Percentiles rank a stretch among this genome's conserved stretches.
phyloP scores from a whole-genome alignment of 257 asterid species.

The Ballota nigra region DNA sequence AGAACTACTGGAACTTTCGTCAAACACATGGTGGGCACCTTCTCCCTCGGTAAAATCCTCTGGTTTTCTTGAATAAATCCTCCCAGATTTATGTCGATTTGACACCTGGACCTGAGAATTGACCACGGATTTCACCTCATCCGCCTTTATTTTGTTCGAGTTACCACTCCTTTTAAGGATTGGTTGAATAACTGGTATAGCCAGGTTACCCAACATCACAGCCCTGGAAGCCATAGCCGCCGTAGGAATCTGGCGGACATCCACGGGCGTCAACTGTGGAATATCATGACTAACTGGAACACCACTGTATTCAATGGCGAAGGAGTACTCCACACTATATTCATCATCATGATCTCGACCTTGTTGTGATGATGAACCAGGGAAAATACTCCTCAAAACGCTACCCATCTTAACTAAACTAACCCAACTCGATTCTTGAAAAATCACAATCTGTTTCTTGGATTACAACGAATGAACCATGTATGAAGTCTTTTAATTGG shows the following conservation, averaged over 20 bases:
- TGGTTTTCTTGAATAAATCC: constrained; percentile 16
- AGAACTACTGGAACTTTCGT: constrained; percentile 62
- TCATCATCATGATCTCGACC: constrained; percentile 39
- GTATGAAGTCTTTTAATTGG: not conserved
- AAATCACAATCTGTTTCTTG: constrained; percentile 7
- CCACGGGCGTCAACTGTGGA: constrained; percentile 75
- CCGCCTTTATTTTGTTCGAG: constrained; percentile 22
- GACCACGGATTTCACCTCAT: constrained; percentile 10
- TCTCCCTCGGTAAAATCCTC: constrained; percentile 15
- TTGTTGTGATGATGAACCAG: constrained; percentile 25
- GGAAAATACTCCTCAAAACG: constrained; percentile 41
- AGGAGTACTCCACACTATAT: constrained; percentile 66
- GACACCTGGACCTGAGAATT: constrained; percentile 33
- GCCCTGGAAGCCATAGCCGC: constrained; percentile 55
- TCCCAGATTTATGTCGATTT: constrained; percentile 19
- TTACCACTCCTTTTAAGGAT: constrained; percentile 40
- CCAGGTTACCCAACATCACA: constrained; percentile 29
- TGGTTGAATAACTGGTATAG: constrained; percentile 81
- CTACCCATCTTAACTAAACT: constrained; percentile 30
- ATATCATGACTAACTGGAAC: constrained; percentile 71
- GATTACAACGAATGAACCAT: not conserved
- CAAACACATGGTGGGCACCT: constrained; percentile 24
- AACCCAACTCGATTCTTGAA: not conserved
- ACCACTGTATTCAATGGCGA: constrained; percentile 82
- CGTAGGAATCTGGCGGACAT: constrained; percentile 70